phyloP scores from a whole-genome alignment of 768 basidiomycete species.

The Tricholoma flavovirens region DNA sequence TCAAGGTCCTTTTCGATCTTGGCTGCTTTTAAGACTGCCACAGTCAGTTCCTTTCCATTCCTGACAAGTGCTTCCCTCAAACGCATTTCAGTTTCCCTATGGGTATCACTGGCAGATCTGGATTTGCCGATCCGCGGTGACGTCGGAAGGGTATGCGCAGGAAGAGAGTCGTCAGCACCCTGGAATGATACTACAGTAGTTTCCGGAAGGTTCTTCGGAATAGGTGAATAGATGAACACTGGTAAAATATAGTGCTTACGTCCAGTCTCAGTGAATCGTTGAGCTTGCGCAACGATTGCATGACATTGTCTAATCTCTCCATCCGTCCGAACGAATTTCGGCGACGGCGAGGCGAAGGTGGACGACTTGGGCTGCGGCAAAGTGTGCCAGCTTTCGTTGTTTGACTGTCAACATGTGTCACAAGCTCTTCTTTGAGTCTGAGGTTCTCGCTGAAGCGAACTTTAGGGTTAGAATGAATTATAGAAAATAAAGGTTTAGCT shows the following conservation, averaged over 20 bases:
- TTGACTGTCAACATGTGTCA: neutral
- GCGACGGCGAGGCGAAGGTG: neutral
- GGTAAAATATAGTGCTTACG: neutral
- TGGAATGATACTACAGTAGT: neutral
- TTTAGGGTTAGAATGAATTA: neutral
- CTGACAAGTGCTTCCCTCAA: neutral
- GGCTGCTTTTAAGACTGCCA: neutral
- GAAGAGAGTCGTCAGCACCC: neutral
- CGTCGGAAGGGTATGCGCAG: neutral
- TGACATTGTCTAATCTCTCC: constrained; percentile 3
- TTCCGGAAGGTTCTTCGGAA: neutral
- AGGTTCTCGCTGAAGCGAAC: neutral
- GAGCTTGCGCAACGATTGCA: neutral
- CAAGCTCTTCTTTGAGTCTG: neutral
- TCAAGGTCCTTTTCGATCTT: neutral
- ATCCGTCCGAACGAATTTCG: neutral
- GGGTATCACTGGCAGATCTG: neutral
- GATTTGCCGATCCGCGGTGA: neutral
- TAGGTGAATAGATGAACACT: neutral
- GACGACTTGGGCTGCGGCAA: neutral
- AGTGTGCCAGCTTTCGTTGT: too few species aligned
- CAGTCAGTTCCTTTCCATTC: neutral
- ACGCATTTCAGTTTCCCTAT: neutral
- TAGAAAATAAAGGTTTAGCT: neutral
- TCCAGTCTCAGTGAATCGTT: neutral